Percentiles rank a stretch among this genome's conserved stretches.
Evolutionary conservation across 352 stramenopile genomes (phyloP).

Genomic region (Saprolegnia diclina): DNA sequence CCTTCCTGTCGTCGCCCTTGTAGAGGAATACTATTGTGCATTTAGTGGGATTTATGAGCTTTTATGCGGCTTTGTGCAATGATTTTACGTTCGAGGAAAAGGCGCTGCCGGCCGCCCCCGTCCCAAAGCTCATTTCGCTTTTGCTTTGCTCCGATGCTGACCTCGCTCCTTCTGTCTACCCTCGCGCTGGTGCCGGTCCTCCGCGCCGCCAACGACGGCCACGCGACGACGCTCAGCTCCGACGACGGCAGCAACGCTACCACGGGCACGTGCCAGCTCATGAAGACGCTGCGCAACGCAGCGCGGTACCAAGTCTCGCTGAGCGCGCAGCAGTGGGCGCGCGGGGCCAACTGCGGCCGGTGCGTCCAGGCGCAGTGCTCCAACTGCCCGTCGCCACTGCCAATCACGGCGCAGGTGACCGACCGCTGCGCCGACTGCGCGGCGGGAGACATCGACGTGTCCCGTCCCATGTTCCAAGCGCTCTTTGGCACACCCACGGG

Average conservation of each 20-base stretch:
- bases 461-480: conserved; percentile 35
- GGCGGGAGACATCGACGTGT: conserved; percentile 51
- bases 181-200: not conserved
- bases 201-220: too few relatives aligned
- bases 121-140: too few relatives aligned
- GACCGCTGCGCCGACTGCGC: conserved; percentile 55
- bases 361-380: conserved; percentile 45
- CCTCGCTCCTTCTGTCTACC: too few relatives aligned
- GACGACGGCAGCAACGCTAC: conserved; percentile 27
- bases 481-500: conserved; percentile 30
- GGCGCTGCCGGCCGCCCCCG: too few relatives aligned
- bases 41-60: too few relatives aligned
- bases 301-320: conserved; percentile 55
- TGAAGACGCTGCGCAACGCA: conserved; percentile 40
- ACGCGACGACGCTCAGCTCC: not conserved
- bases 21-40: too few relatives aligned
- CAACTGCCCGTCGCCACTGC: conserved; percentile 35
- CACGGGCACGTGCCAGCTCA: conserved; percentile 60
- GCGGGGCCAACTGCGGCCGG: conserved; percentile 28
- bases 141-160: too few relatives aligned
- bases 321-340: conserved; percentile 33
- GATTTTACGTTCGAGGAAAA: too few relatives aligned
- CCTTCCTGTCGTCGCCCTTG: not conserved
- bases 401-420: conserved; percentile 54
- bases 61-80: too few relatives aligned